Base-by-base conservation (phyloP, 2,329 filamentous ascomycete genomes). In the Cercospora sp. region DNA sequence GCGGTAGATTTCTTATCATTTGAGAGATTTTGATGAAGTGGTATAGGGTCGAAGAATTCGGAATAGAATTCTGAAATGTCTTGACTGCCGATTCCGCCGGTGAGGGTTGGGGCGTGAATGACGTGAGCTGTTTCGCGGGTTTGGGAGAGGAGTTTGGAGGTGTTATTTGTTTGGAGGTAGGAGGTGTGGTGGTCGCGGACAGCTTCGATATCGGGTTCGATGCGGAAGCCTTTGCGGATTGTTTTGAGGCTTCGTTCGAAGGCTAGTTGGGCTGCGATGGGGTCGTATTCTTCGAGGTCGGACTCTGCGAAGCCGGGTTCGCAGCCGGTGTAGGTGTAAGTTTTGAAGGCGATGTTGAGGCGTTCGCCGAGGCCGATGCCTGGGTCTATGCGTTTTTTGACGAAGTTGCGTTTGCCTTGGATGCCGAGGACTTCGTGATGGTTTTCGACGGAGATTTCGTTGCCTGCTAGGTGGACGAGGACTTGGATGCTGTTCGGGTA, bases 231-330 rank as follows among this genome's bases (percentile, higher is more conserved):
- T 68, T 83, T 84, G 48, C 88, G 83, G 39, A 91, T 81, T 0
- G 83, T 79, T 1, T 82, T 82, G 66, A 94, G 75, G 39, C 87
- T 89, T 7, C 91, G 83, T n/a, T 84, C 87, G 85, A 89, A 93
- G 0, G 91, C 90, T 20, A 93, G 75, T n/a, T 86, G 84, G 1
- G 89, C 86, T 0, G 85, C 85, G 3, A 91, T 81, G 9, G 84
- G 81, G 70, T 92, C 85, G 72, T 88, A 93, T 71, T 90, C 87
- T 2, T 91, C 88, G 33, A 91, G 77, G 65, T 92, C 87, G 20
- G 85, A 83, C 78, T 93, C 90, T 0, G 91, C 91, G 70, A 94
- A 93, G 0, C 91, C 91, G 0, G 87, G 80, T 61, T 87, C 80
- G 0, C 79, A 86, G 68, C 83, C 81, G 10, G 84, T 81, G 71